Evolutionary conservation across 202 grass and related monocot genomes (phyloP), one percentile per base, ranked within the genome.

Genomic region (Zoysia matrella): DNA sequence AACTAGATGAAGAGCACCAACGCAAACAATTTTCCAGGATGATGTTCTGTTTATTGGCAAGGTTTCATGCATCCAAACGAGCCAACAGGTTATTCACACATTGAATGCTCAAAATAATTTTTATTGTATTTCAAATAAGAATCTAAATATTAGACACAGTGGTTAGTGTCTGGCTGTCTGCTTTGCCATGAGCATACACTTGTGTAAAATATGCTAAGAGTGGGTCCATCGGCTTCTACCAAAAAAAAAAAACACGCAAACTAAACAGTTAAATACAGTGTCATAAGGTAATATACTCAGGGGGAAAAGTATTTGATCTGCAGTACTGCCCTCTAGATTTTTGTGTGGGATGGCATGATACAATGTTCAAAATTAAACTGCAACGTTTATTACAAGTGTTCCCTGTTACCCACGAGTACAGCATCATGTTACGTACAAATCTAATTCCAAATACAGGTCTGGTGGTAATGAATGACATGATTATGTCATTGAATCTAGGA

Each of bases 11-110:
- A 71, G 8, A 69, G 47, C 18, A 65, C 1, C 63, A 43, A 0
- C 36, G 30, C 7, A 46, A 30, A 50, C 43, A 54, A 49, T 64
- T 80, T 80, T 57, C 9, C 43, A 71, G 16, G 41, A 80, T 48
- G 13, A 30, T 70, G 60, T 64, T 63, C 65, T 80, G 43, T 82
- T 71, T 71, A 47, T 70, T 56, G 11, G 57, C 18, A 65, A 75
- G 4, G 15, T 80, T 46, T 44, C 54, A 46, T 62, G 41, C 74
- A 61, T 83, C 47, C 18, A 79, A 68, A 83, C 47, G 16, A 67
- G 22, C 45, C 53, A 56, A n/a, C 14, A 1, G 53, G n/a, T 3
- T 56, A 56, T 15, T 56, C 53, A 56, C 52, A 4, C 3, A 56
- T 12, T 56, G 13, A 56, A 56, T 14, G 13, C 13, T n/a, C 13